A percentile compares a stretch with the other conserved stretches of the same genome.
Evolutionary conservation across 2,329 filamentous ascomycete genomes (phyloP).

Genomic region (Stagonosporopsis cucurbitacearum): DNA sequence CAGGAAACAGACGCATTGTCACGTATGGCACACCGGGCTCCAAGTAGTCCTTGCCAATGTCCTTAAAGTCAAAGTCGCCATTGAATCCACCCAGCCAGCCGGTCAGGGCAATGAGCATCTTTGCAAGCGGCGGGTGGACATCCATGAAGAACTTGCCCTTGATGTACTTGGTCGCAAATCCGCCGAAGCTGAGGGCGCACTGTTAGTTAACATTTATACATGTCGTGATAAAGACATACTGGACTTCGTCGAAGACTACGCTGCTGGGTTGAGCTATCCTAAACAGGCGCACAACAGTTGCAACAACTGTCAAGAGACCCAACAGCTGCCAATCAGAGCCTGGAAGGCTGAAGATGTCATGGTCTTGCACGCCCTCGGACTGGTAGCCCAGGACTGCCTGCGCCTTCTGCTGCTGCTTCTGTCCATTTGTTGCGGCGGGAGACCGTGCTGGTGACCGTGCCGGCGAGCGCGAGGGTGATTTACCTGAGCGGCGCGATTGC

Average conservation of each 20-base stretch:
- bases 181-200: constrained; percentile 75
- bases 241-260: constrained; percentile 98
- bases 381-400: constrained; percentile 63
- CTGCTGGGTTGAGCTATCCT: constrained; percentile 95
- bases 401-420: constrained; percentile 46
- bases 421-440: constrained; percentile 14
- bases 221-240: constrained; percentile 68
- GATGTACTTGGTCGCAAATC: constrained; percentile 98
- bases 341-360: constrained; percentile 90
- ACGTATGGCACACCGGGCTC: constrained; percentile 96
- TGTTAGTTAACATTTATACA: constrained; percentile 28
- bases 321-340: constrained; percentile 82
- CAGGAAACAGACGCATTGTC: constrained; percentile 93
- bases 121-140: constrained; percentile 96
- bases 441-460: constrained; percentile 32
- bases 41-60: constrained; percentile 98
- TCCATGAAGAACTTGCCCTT: constrained; percentile 99
- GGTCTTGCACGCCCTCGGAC: constrained; percentile 81
- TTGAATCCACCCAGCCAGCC: constrained; percentile 95
- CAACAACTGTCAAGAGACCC: constrained; percentile 74
- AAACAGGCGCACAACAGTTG: constrained; percentile 83
- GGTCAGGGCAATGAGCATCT: constrained; percentile 93
- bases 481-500: constrained; percentile 39
- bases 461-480: constrained; percentile 46
- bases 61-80: constrained; percentile 97